Conservation (phyloP, 176 grass and related monocot species). For the Triticum urartu region DNA sequence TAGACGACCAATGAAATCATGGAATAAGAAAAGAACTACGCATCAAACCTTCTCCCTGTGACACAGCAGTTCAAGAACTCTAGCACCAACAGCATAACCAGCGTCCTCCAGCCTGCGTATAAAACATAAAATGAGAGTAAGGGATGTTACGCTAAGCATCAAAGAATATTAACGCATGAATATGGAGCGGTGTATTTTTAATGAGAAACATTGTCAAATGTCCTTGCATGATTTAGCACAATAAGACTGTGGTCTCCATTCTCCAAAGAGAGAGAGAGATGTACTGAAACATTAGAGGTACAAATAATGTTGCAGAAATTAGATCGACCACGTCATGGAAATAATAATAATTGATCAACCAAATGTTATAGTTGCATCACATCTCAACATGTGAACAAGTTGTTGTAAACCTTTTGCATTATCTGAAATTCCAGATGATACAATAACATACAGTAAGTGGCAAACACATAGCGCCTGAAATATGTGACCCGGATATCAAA, state of each 20-base stretch:
- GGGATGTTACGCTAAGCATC: background rate
- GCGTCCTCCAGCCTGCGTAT: slow-evolving; percentile 80
- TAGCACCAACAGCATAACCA: slow-evolving; percentile 92
- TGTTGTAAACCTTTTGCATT: slow-evolving; percentile 10
- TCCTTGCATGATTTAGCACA: slow-evolving; percentile 11
- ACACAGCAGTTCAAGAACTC: slow-evolving; percentile 95
- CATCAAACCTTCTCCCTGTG: slow-evolving; percentile 82
- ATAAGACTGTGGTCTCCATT: background rate
- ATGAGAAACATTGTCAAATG: slow-evolving; percentile 7
- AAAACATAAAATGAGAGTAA: slow-evolving; percentile 31
- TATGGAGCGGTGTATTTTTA: background rate
- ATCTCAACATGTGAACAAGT: slow-evolving; percentile 20
- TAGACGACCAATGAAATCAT: background rate
- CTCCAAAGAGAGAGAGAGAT: background rate
- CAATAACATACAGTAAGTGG: background rate
- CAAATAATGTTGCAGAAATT: background rate
- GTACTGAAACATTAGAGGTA: background rate
- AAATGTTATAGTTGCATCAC: background rate
- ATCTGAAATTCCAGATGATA: slow-evolving; percentile 2
- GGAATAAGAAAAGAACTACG: background rate
- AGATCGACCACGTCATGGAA: background rate
- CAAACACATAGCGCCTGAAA: slow-evolving; percentile 5
- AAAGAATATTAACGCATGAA: slow-evolving; percentile 10
- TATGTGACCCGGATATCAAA: background rate
- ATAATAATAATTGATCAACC: background rate